Conservation (phyloP, 805 yeast species). For the Candida stauntonica region DNA sequence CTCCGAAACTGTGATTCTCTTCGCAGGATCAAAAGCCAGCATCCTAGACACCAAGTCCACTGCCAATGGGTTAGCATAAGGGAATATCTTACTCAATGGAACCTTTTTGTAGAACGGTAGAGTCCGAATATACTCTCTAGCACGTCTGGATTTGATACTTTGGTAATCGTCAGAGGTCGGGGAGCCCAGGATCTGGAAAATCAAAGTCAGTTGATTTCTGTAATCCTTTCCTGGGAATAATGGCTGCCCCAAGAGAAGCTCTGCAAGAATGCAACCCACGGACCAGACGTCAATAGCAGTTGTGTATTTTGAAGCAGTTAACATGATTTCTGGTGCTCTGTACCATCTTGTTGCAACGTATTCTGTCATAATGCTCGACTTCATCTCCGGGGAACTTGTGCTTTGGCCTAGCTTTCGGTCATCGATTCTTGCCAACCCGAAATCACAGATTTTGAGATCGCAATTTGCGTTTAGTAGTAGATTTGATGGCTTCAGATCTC, state of each 20-base stretch:
- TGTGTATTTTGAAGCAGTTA: constrained; percentile 88
- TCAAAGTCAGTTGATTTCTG: constrained; percentile 82
- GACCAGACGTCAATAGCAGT: constrained; percentile 97
- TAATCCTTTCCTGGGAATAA: constrained; percentile 93
- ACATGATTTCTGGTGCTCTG: constrained; percentile 96
- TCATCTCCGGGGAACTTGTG: constrained; percentile 56
- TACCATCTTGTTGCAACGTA: constrained; percentile 98
- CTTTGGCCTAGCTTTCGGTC: constrained; percentile 19
- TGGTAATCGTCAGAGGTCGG: constrained; percentile 77
- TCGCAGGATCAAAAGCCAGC: constrained; percentile 77
- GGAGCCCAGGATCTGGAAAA: constrained; percentile 82
- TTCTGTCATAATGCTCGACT: constrained; percentile 85
- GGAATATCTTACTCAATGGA: constrained; percentile 44
- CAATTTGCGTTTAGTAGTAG: constrained; percentile 85
- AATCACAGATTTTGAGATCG: constrained; percentile 91
- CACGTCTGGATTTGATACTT: constrained; percentile 73
- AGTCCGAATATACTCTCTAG: constrained; percentile 80
- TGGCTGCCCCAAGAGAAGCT: constrained; percentile 80
- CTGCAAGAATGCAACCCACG: constrained; percentile 93
- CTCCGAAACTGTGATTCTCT: constrained; percentile 77
- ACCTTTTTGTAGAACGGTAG: constrained; percentile 67
- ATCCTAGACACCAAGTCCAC: constrained; percentile 60
- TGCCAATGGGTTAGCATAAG: constrained; percentile 58
- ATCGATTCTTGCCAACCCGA: constrained; percentile 70
- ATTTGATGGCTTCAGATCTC: constrained; percentile 90